Conservation (phyloP, 2,329 filamentous ascomycete genomes). For the Botryotinia narcissicola region DNA sequence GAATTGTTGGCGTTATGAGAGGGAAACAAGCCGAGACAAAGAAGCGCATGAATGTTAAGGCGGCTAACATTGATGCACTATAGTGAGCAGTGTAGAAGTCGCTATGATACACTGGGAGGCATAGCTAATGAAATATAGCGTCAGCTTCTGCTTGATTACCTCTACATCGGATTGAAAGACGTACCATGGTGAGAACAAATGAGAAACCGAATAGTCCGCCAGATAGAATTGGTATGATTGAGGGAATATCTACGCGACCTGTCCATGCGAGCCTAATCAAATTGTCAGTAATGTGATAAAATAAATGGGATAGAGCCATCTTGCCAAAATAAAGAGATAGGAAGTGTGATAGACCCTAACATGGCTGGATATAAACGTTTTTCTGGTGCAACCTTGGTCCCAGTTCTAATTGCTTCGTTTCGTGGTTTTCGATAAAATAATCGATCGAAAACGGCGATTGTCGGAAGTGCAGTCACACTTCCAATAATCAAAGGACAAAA, state of each 20-base stretch:
- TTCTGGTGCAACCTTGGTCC: constrained; percentile 46
- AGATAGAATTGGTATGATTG: constrained; percentile 35
- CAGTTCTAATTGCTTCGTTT: not conserved
- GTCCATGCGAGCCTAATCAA: constrained; percentile 27
- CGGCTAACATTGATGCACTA: constrained; percentile 13
- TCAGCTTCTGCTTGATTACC: not conserved
- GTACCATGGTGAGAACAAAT: constrained; percentile 57
- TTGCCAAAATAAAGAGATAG: constrained; percentile 41
- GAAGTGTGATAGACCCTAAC: constrained; percentile 41
- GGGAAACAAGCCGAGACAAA: constrained; percentile 34
- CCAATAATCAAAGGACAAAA: constrained; percentile 21
- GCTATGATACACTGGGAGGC: constrained; percentile 15
- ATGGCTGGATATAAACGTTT: constrained; percentile 58
- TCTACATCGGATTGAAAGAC: not conserved
- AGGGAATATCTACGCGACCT: constrained; percentile 29
- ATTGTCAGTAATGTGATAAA: not conserved
- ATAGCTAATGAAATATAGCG: not conserved
- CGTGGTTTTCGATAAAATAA: constrained; percentile 11
- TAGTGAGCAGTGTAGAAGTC: constrained; percentile 17
- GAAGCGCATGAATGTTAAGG: constrained; percentile 27
- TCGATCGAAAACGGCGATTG: constrained; percentile 13
- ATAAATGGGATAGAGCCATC: accelerated
- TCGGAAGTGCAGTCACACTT: constrained; percentile 9
- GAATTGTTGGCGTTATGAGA: constrained; percentile 48
- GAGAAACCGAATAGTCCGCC: constrained; percentile 53